Evolutionary conservation across 1,139 yeast genomes (phyloP), one percentile per base, ranked within the genome.

Genomic region (Saccharomycopsis crataegensis): DNA sequence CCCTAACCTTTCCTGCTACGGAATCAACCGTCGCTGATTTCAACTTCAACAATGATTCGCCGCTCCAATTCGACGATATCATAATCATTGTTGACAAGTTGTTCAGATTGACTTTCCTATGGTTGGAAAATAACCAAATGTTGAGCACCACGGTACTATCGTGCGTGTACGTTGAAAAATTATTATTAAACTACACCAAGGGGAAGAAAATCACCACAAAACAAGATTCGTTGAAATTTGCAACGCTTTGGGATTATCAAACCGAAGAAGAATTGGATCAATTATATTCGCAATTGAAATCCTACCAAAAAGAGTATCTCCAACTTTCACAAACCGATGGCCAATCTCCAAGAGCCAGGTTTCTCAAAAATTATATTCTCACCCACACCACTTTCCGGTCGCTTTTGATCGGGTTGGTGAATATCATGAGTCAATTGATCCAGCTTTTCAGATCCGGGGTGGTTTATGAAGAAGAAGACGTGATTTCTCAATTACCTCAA

Each of bases 401-500:
- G 28, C 76, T 73, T 56, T 66, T 76, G 6, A 60, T 79, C 34
- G 86, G 83, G 1, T 61, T 82, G 8, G 67, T 79, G 48, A 78
- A 77, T 57, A 75, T 80, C 61, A 75, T 80, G 6, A 79, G 79
- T 22, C 70, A 78, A 49, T 71, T 77, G 6, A 62, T 77, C 3
- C 65, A 68, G 8, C 67, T 83, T 41, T 80, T 83, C 1, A 70
- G 66, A 52, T 69, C 75, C 16, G 83, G 82, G n/a, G 84, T 82
- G 7, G 70, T 86, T 16, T 82, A 80, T 60, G 91, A 85, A 61
- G 93, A 86, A 62, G 94, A 86, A 62, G 94, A 86, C 65, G 68
- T 86, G 51, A 82, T 82, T 54, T 79, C 86, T 1, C 77, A 84
- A 59, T 71, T 74, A 4, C 28, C 28, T 2, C 28, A 22, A 22